Base-by-base conservation (phyloP, 139 green algal species). In the Chlorella sorokiniana region DNA sequence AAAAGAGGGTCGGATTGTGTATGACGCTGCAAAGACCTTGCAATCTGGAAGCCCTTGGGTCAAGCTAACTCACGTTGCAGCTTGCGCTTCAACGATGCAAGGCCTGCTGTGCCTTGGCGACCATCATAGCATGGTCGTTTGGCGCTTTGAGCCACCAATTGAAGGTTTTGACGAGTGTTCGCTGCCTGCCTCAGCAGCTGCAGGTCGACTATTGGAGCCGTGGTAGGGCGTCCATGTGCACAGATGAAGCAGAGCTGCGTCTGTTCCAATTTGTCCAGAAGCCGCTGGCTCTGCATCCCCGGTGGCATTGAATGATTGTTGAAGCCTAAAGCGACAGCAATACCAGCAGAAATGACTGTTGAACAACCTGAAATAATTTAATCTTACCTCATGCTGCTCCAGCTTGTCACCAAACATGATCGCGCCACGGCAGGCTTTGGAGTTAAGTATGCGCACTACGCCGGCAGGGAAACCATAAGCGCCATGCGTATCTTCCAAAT, bases 391-490 rank as follows among this genome's bases (percentile, higher is more conserved):
- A 4, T 22, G 29, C 2, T 33, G 68, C 1, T 20, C 27, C 38
- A 98, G 89, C 35, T n/a, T 8, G 83, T 96, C 88, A 0, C 92
- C 93, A 84, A 97, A 97, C 94, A 96, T 98, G 84, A 97, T 84
- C 7, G 94, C 93, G 2, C 70, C 79, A 22, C 94, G 89, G 87
- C 94, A 98, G 3, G 94, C 91, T 75, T 93, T 93, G 52, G 87
- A 93, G 65, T 65, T 78, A 44, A 96, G 86, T 59, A 92, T 81
- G 37, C 89, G 81, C 31, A 85, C 42, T 33, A 91, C 87, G 3
- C 82, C 88, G 0, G 90, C 64, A 0, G 92, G 92, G 74, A 87
- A 35, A 0, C 71, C 61, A 1, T 27, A 56, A 0, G 81, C 72
- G 0, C 84, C 87, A 22, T 48, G 45, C 0, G 86, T 93, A 0